Base-by-base conservation (phyloP, 192 early-diverging fungal genomes). In the Coemansia sp. region DNA sequence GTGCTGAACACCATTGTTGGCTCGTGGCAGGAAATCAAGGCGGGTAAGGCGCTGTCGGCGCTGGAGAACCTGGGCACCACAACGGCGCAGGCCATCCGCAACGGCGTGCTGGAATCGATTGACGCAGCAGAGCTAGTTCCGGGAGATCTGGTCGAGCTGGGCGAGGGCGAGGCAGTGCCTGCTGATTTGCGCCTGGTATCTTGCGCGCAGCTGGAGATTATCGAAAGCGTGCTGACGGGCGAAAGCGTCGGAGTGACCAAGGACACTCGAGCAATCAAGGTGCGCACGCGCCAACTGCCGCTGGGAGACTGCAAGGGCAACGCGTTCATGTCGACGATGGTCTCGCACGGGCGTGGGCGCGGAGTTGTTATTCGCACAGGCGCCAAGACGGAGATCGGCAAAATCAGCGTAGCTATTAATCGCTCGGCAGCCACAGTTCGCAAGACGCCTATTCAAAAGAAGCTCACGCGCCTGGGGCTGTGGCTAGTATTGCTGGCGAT, bases 321-420 rank as follows among this genome's bases (percentile, higher is more conserved):
- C 69, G 94, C 93, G 6, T 98, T 98, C 73, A 97, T 96, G 95
- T 89, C 94, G 9, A 98, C 95, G 2, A 83, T 92, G 5, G 93
- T 97, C 23, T 86, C 93, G 32, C 87, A 89, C 23, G 96, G 96
- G 24, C 88, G 96, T 29, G 95, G 88, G 12, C 92, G 92, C 53
- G 96, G 94, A 22, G 85, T 98, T 51, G 96, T 97, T 11, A 94
- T 95, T 21, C 84, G 94, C 57, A 95, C 92, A 5, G 96, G 95
- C 45, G 62, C 83, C 25, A 69, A 79, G 32, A 96, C 95, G 21
- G 96, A 98, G 80, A 97, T 98, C 65, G 96, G 96, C 35, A 90
- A 91, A 67, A 97, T 98, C 64, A 92, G 88, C 75, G 86, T 86
- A 4, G 93, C 95, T 19, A 95, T 98, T 63, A 86, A 84, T 39